These are phyloP conservation scores for Podila clonocystis DNA, from an alignment of 192 early-diverging fungal species.

Conservation along the genomic window DNA sequence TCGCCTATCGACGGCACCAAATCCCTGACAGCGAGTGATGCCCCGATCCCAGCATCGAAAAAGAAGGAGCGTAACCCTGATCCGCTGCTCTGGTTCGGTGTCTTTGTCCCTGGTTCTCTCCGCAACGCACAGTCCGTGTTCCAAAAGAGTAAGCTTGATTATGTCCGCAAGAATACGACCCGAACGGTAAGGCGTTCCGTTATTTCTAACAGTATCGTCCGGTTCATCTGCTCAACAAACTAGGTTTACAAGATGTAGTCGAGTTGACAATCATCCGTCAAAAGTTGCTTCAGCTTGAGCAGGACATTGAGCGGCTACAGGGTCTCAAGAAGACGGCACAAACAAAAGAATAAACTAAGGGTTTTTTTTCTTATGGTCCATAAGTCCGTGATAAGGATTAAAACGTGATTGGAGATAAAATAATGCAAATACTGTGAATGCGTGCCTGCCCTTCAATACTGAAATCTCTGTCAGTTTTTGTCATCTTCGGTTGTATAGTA, in stretches of 20 bases:
- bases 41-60: not conserved
- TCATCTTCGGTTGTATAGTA: too few species aligned
- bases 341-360: too few species aligned
- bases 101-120: slow-evolving; percentile 41
- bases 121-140: slow-evolving; percentile 36
- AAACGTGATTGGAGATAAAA: too few species aligned
- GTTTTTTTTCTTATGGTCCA: too few species aligned
- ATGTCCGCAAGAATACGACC: not conserved
- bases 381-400: too few species aligned
- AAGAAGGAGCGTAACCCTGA: slow-evolving; percentile 44
- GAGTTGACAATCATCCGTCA: slow-evolving; percentile 28
- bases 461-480: too few species aligned
- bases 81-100: slow-evolving; percentile 48
- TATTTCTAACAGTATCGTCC: not conserved
- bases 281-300: slow-evolving; percentile 21
- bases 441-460: too few species aligned
- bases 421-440: too few species aligned
- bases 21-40: not conserved
- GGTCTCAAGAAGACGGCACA: not conserved
- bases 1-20: not conserved
- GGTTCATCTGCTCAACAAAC: not conserved
- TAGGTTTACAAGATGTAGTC: slow-evolving; percentile 37
- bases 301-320: slow-evolving; percentile 11
- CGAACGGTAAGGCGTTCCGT: not conserved
- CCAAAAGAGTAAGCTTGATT: slow-evolving; percentile 26